Conservation (phyloP, 306 rosid genomes). For the Mucuna pruriens region DNA sequence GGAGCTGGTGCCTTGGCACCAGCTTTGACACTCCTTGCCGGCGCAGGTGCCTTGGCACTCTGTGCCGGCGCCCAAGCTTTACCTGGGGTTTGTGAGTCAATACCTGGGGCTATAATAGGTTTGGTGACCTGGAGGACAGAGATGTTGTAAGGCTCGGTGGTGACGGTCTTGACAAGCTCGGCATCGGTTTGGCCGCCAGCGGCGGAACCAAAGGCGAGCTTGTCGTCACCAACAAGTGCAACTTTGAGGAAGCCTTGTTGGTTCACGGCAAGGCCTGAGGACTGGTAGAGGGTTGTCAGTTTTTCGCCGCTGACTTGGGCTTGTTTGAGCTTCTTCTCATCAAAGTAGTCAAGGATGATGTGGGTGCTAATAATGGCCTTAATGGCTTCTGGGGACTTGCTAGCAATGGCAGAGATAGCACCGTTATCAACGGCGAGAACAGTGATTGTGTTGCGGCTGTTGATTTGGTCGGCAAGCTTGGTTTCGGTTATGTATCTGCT, state of each 20-base stretch:
- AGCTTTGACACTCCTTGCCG: neutral
- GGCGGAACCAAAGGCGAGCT: constrained; percentile 59
- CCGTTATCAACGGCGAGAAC: constrained; percentile 51
- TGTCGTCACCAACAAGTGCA: constrained; percentile 44
- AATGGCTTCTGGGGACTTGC: constrained; percentile 40
- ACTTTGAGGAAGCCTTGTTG: constrained; percentile 58
- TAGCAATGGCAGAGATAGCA: constrained; percentile 33
- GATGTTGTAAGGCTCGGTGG: constrained; percentile 54
- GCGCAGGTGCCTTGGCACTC: neutral
- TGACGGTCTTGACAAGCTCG: too few species aligned
- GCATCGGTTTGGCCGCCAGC: too few species aligned
- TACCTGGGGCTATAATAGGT: constrained; percentile 47
- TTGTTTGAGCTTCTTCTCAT: constrained; percentile 52
- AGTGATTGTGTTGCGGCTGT: constrained; percentile 57
- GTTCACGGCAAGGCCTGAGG: constrained; percentile 51
- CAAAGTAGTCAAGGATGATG: constrained; percentile 62
- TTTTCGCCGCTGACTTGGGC: neutral
- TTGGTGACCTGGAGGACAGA: constrained; percentile 59
- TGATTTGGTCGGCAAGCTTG: constrained; percentile 54
- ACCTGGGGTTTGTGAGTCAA: constrained; percentile 20
- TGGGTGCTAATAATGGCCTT: constrained; percentile 56
- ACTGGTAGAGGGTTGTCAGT: constrained; percentile 64
- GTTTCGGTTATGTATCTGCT: constrained; percentile 50
- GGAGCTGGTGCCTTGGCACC: neutral
- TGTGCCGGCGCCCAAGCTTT: neutral